These are phyloP conservation scores for Trametopsis cervina DNA, from an alignment of 768 basidiomycete genomes.

Conservation along the genomic window DNA sequence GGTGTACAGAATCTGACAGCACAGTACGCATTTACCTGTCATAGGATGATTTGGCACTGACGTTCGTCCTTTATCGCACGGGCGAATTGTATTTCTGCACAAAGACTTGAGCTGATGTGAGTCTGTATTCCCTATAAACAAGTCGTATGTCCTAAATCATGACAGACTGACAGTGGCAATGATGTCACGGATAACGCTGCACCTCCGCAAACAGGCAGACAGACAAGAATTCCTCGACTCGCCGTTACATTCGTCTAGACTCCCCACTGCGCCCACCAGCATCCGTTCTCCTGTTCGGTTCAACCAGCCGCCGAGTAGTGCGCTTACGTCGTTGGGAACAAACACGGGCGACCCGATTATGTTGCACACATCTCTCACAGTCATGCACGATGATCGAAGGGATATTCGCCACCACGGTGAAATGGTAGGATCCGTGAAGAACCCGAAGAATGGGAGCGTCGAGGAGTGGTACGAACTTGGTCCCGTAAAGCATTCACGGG, in stretches of 20 bases:
- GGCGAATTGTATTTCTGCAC: too few relatives aligned
- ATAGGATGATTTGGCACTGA: too few relatives aligned
- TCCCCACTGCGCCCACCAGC: not conserved
- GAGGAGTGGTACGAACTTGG: too few relatives aligned
- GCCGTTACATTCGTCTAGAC: not conserved
- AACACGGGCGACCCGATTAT: conserved; percentile 1
- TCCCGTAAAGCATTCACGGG: too few relatives aligned
- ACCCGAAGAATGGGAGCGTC: too few relatives aligned
- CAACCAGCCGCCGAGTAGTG: not conserved
- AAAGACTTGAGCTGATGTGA: conserved; percentile 36
- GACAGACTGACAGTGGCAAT: conserved; percentile 41
- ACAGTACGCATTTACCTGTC: conserved; percentile 29
- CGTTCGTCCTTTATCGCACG: too few relatives aligned
- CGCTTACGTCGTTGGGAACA: too few relatives aligned
- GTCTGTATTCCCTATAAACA: too few relatives aligned
- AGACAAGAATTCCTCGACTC: not conserved
- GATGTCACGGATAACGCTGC: conserved; percentile 65
- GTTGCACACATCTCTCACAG: conserved; percentile 6
- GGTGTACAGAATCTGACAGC: conserved; percentile 32
- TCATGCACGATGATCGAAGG: conserved; percentile 10
- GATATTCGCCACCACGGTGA: not conserved
- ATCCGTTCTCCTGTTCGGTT: conserved; percentile 7
- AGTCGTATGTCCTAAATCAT: too few relatives aligned
- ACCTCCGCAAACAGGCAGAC: conserved; percentile 35
- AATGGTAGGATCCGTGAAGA: too few relatives aligned